Evolutionary conservation across 2,329 filamentous ascomycete species (phyloP), one percentile per base, ranked within the genome.

Genomic region (Xylariomycetidae sp.): DNA sequence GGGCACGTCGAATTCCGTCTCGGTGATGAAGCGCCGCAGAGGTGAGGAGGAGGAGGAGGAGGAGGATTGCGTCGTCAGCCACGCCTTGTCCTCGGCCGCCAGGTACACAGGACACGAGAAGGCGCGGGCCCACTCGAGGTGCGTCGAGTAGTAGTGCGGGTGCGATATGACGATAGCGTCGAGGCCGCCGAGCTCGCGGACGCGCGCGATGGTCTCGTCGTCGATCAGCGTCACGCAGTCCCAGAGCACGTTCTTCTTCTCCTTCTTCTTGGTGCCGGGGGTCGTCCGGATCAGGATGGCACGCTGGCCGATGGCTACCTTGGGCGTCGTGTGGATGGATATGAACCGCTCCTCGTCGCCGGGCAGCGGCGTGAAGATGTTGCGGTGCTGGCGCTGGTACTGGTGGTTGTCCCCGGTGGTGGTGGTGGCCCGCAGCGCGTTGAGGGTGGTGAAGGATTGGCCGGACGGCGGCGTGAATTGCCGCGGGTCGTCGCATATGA

Each of bases 221-320:
- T 89, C 82, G 3, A 92, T 62, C 43, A 79, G 76, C 0, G 84
- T 72, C 36, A 92, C 66, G 41, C 82, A 79, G 58, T 92, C 87
- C 86, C 86, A 94, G 2, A 92, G 72, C 2, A 92, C 59, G 53
- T 89, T 89, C n/a, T n/a, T n/a, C n/a, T n/a, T n/a, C n/a, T n/a
- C n/a, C n/a, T n/a, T n/a, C n/a, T n/a, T n/a, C n/a, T n/a, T n/a
- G n/a, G n/a, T n/a, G 0, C 85, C 85, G 0, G 58, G 38, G 0
- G 74, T 65, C 0, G 83, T 86, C 31, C 70, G 66, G 10, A 90
- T 63, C 3, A 94, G 64, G 29, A 88, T 70, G 14, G 80, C 80
- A 19, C 86, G 72, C 58, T 92, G 81, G 1, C 85, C 85, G 42
- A 92, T 92, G 34, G 67, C 85, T 40, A 88, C 62, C 55, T 80